phyloP scores from a whole-genome alignment of 2,329 filamentous ascomycete species.

The Teratosphaeria zuluensis region DNA sequence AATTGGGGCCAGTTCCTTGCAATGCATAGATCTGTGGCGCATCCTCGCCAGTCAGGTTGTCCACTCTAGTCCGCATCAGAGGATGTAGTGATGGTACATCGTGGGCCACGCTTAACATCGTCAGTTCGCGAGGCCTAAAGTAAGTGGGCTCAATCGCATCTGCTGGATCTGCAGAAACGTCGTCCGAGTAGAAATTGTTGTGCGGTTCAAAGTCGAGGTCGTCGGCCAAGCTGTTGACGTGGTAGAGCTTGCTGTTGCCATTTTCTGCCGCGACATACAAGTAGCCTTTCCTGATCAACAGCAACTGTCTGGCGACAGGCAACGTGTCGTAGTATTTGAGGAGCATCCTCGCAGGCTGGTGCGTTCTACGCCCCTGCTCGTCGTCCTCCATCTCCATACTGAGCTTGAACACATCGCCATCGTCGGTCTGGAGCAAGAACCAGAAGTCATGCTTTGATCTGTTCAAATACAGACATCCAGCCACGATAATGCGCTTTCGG shows the following conservation, averaged over 20 bases:
- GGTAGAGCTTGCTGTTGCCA: conserved; percentile 90
- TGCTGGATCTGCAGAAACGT: conserved; percentile 64
- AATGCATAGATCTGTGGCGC: conserved; percentile 93
- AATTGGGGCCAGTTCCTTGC: conserved; percentile 78
- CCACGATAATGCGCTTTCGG: conserved; percentile 75
- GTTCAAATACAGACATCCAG: conserved; percentile 95
- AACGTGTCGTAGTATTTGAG: conserved; percentile 99
- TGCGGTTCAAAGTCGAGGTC: conserved; percentile 77
- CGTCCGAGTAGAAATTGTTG: conserved; percentile 24
- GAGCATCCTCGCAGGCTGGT: conserved; percentile 72
- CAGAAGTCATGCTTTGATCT: conserved; percentile 77
- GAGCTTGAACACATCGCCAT: conserved; percentile 96
- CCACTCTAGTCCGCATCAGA: conserved; percentile 80
- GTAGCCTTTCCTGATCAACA: conserved; percentile 92
- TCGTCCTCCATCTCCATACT: conserved; percentile 86
- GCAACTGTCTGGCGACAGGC: conserved; percentile 74
- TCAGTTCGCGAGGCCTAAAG: conserved; percentile 71
- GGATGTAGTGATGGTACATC: conserved; percentile 70
- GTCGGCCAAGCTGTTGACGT: conserved; percentile 93
- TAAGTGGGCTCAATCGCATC: conserved; percentile 68
- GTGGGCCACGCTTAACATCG: conserved; percentile 48
- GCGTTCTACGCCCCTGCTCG: conserved; percentile 64
- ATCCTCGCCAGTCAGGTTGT: conserved; percentile 83
- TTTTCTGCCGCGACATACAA: conserved; percentile 87
- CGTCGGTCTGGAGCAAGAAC: conserved; percentile 89